phyloP scores from a whole-genome alignment of 495 filamentous ascomycete genomes.

The Staphylotrichum longicolle region DNA sequence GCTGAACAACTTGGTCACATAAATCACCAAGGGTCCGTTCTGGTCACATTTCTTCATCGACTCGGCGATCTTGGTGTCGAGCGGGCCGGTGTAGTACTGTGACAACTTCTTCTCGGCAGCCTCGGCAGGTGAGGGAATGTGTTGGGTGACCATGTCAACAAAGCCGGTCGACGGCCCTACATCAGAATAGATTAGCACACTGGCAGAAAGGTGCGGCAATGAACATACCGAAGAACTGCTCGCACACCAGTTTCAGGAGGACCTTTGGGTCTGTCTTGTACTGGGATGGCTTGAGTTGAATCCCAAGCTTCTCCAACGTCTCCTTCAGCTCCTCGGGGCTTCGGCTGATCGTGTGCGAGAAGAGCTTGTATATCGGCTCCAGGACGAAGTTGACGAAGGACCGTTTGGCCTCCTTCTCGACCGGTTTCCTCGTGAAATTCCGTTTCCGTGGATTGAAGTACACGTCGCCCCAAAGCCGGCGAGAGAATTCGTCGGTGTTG shows the following conservation, averaged over 20 bases:
- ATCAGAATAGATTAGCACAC: constrained; percentile 17
- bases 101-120: constrained; percentile 74
- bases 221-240: constrained; percentile 78
- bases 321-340: constrained; percentile 81
- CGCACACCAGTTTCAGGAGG: constrained; percentile 84
- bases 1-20: constrained; percentile 90
- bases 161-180: constrained; percentile 69
- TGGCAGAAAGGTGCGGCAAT: background rate
- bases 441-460: constrained; percentile 90
- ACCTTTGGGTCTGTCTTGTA: constrained; percentile 86
- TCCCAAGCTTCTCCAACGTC: constrained; percentile 76
- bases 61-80: constrained; percentile 78
- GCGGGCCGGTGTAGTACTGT: constrained; percentile 89
- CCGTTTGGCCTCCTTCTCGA: constrained; percentile 77
- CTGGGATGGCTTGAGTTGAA: constrained; percentile 84
- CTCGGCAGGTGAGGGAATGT: constrained; percentile 83
- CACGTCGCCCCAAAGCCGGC: constrained; percentile 90
- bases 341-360: constrained; percentile 91
- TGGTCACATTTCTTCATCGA: constrained; percentile 81
- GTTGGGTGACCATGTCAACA: constrained; percentile 91
- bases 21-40: constrained; percentile 84
- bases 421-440: constrained; percentile 82
- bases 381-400: constrained; percentile 93
- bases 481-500: constrained; percentile 73
- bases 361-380: constrained; percentile 97